These are phyloP conservation scores for Chionographis japonica DNA, from an alignment of 106 monocot genomes.

Conservation along the genomic window DNA sequence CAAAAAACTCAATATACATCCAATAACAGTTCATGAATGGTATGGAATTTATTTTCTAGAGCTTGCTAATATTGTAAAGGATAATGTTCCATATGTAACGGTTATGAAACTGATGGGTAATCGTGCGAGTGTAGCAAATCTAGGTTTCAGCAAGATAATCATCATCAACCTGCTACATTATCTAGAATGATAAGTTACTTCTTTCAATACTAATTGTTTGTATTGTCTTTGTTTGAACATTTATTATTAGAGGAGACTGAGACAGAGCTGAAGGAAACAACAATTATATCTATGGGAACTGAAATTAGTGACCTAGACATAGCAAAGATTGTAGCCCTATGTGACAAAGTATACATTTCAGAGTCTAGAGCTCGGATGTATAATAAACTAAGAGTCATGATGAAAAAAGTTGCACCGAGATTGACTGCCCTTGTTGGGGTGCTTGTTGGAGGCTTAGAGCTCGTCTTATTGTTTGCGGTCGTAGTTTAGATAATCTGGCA, in stretches of 20 bases:
- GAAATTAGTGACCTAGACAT: conserved; percentile 86
- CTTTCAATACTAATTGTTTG: background rate
- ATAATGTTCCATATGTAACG: conserved; percentile 90
- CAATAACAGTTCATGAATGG: conserved; percentile 98
- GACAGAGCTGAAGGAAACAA: conserved; percentile 71
- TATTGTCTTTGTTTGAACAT: conserved; percentile 12
- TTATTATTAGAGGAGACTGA: conserved; percentile 76
- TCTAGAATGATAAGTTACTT: too few species aligned
- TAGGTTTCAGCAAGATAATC: conserved; percentile 94
- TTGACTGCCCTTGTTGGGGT: conserved; percentile 94
- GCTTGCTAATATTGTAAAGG: conserved; percentile 78
- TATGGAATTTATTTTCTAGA: conserved; percentile 98
- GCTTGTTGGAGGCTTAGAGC: conserved; percentile 98
- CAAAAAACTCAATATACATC: conserved; percentile 90
- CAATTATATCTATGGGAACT: conserved; percentile 92
- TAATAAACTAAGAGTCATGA: conserved; percentile 77
- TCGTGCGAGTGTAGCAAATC: conserved; percentile 58
- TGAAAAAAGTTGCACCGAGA: conserved; percentile 94
- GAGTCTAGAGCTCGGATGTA: conserved; percentile 81
- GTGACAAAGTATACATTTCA: conserved; percentile 82
- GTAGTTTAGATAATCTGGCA: conserved; percentile 82
- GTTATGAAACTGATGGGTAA: conserved; percentile 86
- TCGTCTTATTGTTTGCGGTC: conserved; percentile 94
- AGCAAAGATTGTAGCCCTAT: conserved; percentile 64
- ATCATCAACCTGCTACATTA: background rate